phyloP scores from a whole-genome alignment of 2,329 filamentous ascomycete species.

The Diplodia intermedia region DNA sequence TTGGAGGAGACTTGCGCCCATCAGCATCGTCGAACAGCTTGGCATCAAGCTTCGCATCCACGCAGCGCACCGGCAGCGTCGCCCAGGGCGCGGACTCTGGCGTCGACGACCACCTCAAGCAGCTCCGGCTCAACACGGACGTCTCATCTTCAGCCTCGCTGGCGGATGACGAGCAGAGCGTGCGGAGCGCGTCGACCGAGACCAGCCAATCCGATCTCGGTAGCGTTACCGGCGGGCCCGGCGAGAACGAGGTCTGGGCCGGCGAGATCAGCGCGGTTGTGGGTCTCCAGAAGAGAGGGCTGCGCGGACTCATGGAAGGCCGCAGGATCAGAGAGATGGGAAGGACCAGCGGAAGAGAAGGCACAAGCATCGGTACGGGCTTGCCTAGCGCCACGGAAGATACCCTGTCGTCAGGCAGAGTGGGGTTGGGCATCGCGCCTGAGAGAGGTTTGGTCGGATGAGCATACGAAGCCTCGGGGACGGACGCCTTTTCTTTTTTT shows the following conservation, averaged over 20 bases:
- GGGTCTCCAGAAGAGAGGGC: conserved; percentile 89
- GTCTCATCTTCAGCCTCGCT: conserved; percentile 40
- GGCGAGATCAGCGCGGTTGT: conserved; percentile 88
- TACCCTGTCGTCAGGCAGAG: not conserved
- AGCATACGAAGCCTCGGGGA: not conserved
- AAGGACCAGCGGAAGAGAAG: conserved; percentile 42
- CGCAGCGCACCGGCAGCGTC: conserved; percentile 49
- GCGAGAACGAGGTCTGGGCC: conserved; percentile 74
- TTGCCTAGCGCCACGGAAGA: conserved; percentile 14
- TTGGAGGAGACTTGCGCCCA: conserved; percentile 1
- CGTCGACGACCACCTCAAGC: conserved; percentile 44
- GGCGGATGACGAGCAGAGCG: conserved; percentile 44
- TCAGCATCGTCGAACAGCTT: conserved; percentile 25
- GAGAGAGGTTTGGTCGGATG: conserved; percentile 23
- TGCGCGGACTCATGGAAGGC: conserved; percentile 94
- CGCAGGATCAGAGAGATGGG: conserved; percentile 79
- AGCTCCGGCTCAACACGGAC: conserved; percentile 60
- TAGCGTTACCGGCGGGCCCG: conserved; percentile 44
- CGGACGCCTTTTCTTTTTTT: not conserved
- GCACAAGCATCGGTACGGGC: not conserved
- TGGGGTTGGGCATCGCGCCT: conserved; percentile 18
- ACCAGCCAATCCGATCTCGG: conserved; percentile 44
- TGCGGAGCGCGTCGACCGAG: conserved; percentile 36
- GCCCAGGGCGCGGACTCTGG: conserved; percentile 38
- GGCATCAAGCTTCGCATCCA: conserved; percentile 19